phyloP scores from a whole-genome alignment of 1,139 yeast genomes.

The Suhomyces atakaporum region DNA sequence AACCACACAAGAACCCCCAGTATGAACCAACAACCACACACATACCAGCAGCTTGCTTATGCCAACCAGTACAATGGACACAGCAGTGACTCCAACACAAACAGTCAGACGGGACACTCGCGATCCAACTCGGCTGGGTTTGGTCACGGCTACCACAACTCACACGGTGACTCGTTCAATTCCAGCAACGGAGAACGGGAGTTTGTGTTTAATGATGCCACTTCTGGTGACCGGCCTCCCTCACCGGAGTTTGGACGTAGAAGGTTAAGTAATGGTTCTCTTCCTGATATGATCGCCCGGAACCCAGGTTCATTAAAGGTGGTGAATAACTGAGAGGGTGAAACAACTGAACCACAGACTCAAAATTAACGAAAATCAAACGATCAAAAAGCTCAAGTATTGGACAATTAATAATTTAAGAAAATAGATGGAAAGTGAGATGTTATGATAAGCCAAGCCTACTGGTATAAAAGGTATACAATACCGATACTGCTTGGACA shows the following conservation, averaged over 20 bases:
- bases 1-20: constrained; percentile 6
- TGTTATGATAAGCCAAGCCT: too few relatives aligned
- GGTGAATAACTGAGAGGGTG: constrained; percentile 39
- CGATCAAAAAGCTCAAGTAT: too few relatives aligned
- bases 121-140: constrained; percentile 16
- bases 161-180: constrained; percentile 24
- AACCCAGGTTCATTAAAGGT: constrained; percentile 49
- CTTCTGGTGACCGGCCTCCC: constrained; percentile 13
- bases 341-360: too few relatives aligned
- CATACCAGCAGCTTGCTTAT: constrained; percentile 18
- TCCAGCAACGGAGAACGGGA: constrained; percentile 30
- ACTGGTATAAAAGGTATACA: too few relatives aligned
- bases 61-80: constrained; percentile 11
- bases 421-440: too few relatives aligned
- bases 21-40: constrained; percentile 11
- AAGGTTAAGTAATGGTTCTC: constrained; percentile 68
- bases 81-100: constrained; percentile 13
- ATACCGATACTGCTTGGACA: too few relatives aligned
- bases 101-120: constrained; percentile 17
- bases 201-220: constrained; percentile 15
- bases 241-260: constrained; percentile 45
- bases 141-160: constrained; percentile 11
- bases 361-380: too few relatives aligned
- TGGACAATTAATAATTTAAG: too few relatives aligned
- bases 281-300: constrained; percentile 62